Base-by-base conservation (phyloP, 148 eudicot genomes). In the Pouteria glomerata region DNA sequence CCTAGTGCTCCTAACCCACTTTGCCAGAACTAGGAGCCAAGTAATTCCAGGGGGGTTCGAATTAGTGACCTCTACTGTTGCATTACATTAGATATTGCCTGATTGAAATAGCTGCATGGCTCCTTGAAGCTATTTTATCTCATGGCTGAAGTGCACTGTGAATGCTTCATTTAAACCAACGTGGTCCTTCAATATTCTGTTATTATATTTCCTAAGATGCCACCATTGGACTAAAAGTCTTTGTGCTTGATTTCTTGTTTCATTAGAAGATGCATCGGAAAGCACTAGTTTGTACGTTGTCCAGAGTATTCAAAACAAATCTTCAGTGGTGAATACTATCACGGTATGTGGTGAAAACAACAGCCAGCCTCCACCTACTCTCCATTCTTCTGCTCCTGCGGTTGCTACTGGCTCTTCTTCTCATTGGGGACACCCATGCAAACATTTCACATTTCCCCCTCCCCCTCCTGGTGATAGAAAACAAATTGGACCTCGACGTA, bases 401-500 rank as follows among this genome's bases (percentile, higher is more conserved):
- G 19, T 42, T 68, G 47, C 71, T 68, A 15, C 71, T 21, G 45
- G 69, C 24, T 57, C 68, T 29, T 66, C 66, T 61, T 60, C 77
- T 75, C 21, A 50, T 73, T 48, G 57, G 53, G 74, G 63, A 44
- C 74, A 88, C 62, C 89, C 83, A 19, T 90, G 91, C 82, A 74
- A 81, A 77, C 79, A 72, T 71, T 88, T 86, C 71, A 62, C 79
- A 45, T 68, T 81, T 29, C 82, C 92, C n/a, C 90, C 93, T 62
- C 92, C 90, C 51, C 98, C 96, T 37, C 96, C 98, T 56, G 83
- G 85, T 34, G 75, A 64, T 42, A 79, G 80, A 44, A 93, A 74
- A 79, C 84, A 88, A 50, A 69, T 79, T 73, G 98, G 98, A 73
- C 98, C 98, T 60, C 89, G 98, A 55, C 96, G 96, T 93, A 87